Evolutionary conservation across 345 rosid species (phyloP).

Genomic region (Hypericum androsaemum): DNA sequence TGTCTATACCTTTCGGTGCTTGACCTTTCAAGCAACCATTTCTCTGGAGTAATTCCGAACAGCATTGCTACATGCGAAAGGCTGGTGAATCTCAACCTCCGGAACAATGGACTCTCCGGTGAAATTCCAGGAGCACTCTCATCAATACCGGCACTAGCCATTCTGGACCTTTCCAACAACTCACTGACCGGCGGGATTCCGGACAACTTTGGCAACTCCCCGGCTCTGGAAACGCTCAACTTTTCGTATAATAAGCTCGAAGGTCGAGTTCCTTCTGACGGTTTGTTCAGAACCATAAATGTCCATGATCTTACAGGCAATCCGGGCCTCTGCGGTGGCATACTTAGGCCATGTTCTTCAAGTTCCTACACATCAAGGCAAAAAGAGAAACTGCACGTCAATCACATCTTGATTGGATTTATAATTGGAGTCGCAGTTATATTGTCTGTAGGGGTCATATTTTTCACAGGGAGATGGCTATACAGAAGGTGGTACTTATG

Average conservation of each 20-base stretch:
- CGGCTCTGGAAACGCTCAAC: conserved; percentile 68
- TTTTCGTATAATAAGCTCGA: conserved; percentile 63
- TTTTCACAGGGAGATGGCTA: conserved; percentile 44
- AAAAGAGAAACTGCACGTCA: conserved; percentile 32
- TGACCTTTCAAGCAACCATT: conserved; percentile 68
- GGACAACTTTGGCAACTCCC: conserved; percentile 46
- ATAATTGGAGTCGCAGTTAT: conserved; percentile 42
- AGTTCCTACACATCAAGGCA: conserved; percentile 16
- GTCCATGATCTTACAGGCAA: conserved; percentile 65
- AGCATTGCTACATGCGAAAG: conserved; percentile 68
- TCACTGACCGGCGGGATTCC: conserved; percentile 64
- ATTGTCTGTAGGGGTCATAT: conserved; percentile 34
- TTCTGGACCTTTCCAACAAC: conserved; percentile 76
- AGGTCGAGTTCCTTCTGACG: conserved; percentile 62
- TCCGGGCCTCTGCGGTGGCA: conserved; percentile 63
- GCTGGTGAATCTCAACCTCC: conserved; percentile 61
- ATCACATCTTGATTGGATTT: conserved; percentile 45
- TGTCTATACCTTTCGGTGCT: conserved; percentile 65
- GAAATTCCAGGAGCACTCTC: conserved; percentile 51
- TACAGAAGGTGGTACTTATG: conserved; percentile 66
- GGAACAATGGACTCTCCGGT: conserved; percentile 46
- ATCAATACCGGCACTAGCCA: conserved; percentile 57
- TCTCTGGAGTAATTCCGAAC: conserved; percentile 51
- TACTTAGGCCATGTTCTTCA: conserved; percentile 47
- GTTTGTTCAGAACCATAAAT: conserved; percentile 43